Base-by-base conservation (phyloP, 768 basidiomycete genomes). In the Pleurotus citrinopileatus region DNA sequence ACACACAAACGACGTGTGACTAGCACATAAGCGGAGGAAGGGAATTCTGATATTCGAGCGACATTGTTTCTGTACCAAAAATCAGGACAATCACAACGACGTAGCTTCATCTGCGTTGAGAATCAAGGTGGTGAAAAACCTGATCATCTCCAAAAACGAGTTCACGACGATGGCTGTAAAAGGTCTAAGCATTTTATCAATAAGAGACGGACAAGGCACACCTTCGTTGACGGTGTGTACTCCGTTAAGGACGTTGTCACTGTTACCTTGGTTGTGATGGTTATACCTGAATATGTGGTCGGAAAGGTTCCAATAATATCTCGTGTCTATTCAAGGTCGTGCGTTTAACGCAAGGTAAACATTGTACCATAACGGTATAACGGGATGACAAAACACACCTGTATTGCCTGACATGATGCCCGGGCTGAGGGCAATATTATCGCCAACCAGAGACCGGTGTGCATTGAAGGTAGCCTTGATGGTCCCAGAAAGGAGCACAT, bases 221-320 rank as follows among this genome's bases (percentile, higher is more conserved):
- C 86, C 75, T 75, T 90, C 89, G 54, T 90, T 80, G 23, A 89
- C 79, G 2, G 87, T 87, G 65, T 90, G 89, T n/a, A 84, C 68
- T 1, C 77, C 76, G 46, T 67, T 67, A 20, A 72, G 58, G 25
- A 67, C 61, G 17, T 64, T 67, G 0, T 64, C 62, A 25, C 60
- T 61, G 36, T 69, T 67, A 6, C 67, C 73, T 17, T 63, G 65
- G 54, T 75, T 76, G 10, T 66, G 65, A 54, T 81, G 79, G 54
- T 63, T 72, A 62, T 89, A 91, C 17, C 89, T 81, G 77, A 87
- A 89, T 57, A 91, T 89, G 59, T 81, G 76, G 32, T 67, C 62
- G 4, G 80, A 76, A 29, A 85, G 67, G 28, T 77, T 67, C 83
- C 83, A 84, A 61, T 83, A 83, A 63, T 74, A 76, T 13, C 76